phyloP scores from a whole-genome alignment of 129 eudicot species.

The Tagetes erecta region DNA sequence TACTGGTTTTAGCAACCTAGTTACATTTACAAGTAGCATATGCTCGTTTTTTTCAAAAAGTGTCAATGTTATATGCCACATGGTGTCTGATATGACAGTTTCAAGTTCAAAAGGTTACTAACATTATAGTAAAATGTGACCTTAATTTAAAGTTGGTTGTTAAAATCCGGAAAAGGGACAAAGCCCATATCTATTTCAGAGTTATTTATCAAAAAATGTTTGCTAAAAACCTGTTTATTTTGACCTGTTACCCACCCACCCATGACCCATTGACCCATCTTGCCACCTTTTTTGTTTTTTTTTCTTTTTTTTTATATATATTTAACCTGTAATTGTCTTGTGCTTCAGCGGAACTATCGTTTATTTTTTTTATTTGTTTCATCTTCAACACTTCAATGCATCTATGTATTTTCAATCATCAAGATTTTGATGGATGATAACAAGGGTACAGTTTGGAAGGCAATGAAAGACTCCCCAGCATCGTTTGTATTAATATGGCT shows the following conservation, averaged over 20 bases:
- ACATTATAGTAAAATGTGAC: neutral
- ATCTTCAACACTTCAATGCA: slow-evolving; percentile 84
- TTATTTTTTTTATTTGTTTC: slow-evolving; percentile 86
- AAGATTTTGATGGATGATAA: slow-evolving; percentile 79
- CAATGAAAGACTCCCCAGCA: slow-evolving; percentile 94
- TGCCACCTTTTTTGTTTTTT: neutral
- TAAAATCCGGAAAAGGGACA: neutral
- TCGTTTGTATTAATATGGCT: slow-evolving; percentile 81
- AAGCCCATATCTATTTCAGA: neutral
- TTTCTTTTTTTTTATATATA: neutral
- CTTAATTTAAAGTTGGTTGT: neutral
- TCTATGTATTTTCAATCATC: slow-evolving; percentile 77
- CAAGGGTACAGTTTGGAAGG: slow-evolving; percentile 80
- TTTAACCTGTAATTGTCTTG: slow-evolving; percentile 8
- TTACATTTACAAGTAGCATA: neutral
- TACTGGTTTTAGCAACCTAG: neutral
- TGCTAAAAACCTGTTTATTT: neutral
- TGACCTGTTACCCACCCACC: neutral
- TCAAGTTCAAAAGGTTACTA: neutral
- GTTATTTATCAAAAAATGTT: neutral
- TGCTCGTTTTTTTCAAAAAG: too few relatives aligned
- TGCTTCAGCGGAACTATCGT: slow-evolving; percentile 84
- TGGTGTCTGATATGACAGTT: neutral
- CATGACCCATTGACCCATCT: neutral
- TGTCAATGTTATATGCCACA: too few relatives aligned